Base-by-base conservation (phyloP, 2,329 filamentous ascomycete genomes). In the Trichoderma sp. region DNA sequence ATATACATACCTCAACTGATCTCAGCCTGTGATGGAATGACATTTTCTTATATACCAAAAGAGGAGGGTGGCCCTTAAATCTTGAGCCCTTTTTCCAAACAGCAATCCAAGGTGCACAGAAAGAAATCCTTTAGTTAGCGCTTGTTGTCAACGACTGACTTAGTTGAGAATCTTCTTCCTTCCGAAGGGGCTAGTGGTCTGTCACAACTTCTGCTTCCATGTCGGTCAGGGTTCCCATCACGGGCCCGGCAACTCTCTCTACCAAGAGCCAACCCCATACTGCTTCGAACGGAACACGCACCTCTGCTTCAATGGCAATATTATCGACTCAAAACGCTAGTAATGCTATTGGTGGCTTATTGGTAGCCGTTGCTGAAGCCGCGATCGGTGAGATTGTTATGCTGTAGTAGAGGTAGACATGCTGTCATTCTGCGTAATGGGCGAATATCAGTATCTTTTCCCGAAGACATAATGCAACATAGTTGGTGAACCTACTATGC, bases 401-500 rank as follows among this genome's bases (percentile, higher is more conserved):
- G 35, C 24, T n/a, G n/a, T n/a, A 29, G 16, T 68, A 68, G 41
- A 56, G 18, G 41, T 33, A 8, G 83, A 7, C 3, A 9, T 11
- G 31, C 18, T 21, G 4, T 35, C n/a, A 16, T 24, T 12, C 6
- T 24, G 18, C 35, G 31, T 50, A 50, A 50, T 2, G 12, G 12
- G n/a, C 4, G 31, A 21, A 7, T 6, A 24, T 24, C 7, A 24
- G 9, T 35, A n/a, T 16, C 31, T 29, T 6, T 27, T 14, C 14
- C 5, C 12, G 4, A 6, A 14, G 21, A 35, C 21, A 18, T n/a
- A 16, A 63, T 24, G n/a, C 18, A 63, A 35, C 29, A 7, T 3
- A 12, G 8, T 33, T 38, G 62, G 21, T 38, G n/a, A 38, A 8
- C 11, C 3, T 16, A 16, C 29, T 18, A 41, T 0, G 16, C 38